Percentiles rank a stretch among this genome's conserved stretches.
Conservation (phyloP, 352 stramenopile species). For the Sclerospora graminicola region DNA sequence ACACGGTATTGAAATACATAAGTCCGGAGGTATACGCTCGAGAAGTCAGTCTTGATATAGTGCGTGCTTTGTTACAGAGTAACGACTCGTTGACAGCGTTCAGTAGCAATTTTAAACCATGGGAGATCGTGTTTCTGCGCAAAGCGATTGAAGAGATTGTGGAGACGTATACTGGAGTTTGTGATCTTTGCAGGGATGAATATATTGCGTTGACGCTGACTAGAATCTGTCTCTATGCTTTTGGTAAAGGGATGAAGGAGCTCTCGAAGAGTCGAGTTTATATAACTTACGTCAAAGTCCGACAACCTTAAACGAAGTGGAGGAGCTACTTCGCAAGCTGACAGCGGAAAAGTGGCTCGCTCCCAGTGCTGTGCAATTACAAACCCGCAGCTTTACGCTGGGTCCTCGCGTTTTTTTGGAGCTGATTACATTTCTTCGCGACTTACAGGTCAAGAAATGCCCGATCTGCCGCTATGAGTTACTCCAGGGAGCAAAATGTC, state of each 20-base stretch:
- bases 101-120: constrained; percentile 65
- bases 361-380: constrained; percentile 24
- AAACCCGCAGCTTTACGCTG: constrained; percentile 39
- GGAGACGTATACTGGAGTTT: constrained; percentile 31
- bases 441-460: constrained; percentile 70
- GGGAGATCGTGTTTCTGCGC: constrained; percentile 79
- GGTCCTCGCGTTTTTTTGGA: constrained; percentile 64
- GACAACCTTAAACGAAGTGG: constrained; percentile 51
- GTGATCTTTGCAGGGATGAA: neutral
- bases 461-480: constrained; percentile 69
- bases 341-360: constrained; percentile 61
- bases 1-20: constrained; percentile 35
- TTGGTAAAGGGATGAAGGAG: constrained; percentile 40
- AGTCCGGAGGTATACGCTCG: neutral
- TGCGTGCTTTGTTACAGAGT: constrained; percentile 25
- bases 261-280: constrained; percentile 48
- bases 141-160: constrained; percentile 77
- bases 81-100: constrained; percentile 68
- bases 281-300: constrained; percentile 61
- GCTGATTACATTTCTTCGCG: constrained; percentile 58
- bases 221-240: neutral
- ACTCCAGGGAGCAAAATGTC: constrained; percentile 47
- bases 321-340: constrained; percentile 54
- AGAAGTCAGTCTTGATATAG: neutral
- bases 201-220: neutral